phyloP scores from a whole-genome alignment of 768 basidiomycete genomes.

The Mycena galericulata region DNA sequence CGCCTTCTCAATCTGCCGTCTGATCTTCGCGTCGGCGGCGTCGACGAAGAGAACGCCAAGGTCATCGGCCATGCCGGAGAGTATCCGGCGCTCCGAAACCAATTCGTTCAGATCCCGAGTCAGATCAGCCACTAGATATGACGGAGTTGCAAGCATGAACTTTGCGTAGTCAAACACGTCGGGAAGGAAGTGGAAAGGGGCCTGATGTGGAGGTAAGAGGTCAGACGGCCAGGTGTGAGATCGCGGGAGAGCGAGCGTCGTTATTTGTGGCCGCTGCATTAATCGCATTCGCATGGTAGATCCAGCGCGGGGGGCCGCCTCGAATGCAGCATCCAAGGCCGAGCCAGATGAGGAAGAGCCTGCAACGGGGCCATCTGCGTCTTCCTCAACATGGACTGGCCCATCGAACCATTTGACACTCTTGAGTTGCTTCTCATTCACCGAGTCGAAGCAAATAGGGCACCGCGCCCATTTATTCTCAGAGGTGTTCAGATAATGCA shows the following conservation, averaged over 20 bases:
- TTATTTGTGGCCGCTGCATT: slow-evolving; percentile 93
- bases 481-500: slow-evolving; percentile 89
- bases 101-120: slow-evolving; percentile 80
- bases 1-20: slow-evolving; percentile 85
- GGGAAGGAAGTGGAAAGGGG: slow-evolving; percentile 96
- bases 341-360: slow-evolving; percentile 57
- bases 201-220: slow-evolving; percentile 89
- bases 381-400: slow-evolving; percentile 47
- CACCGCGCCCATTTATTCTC: slow-evolving; percentile 93
- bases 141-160: slow-evolving; percentile 96
- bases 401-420: slow-evolving; percentile 91
- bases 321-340: slow-evolving; percentile 43
- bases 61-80: slow-evolving; percentile 78
- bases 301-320: slow-evolving; percentile 61
- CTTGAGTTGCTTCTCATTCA: slow-evolving; percentile 92
- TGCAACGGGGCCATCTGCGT: slow-evolving; percentile 42
- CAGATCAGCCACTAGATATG: slow-evolving; percentile 82
- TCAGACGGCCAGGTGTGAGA: slow-evolving; percentile 96
- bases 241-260: slow-evolving; percentile 93
- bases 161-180: slow-evolving; percentile 90
- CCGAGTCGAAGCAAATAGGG: slow-evolving; percentile 95
- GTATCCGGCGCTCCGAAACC: slow-evolving; percentile 71
- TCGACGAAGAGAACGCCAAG: slow-evolving; percentile 86
- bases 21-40: slow-evolving; percentile 79
- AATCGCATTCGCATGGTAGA: slow-evolving; percentile 85